A percentile compares a stretch with the other conserved stretches of the same genome.
phyloP scores from a whole-genome alignment of 2,329 filamentous ascomycete species.

The Helicocarpus griseus region DNA sequence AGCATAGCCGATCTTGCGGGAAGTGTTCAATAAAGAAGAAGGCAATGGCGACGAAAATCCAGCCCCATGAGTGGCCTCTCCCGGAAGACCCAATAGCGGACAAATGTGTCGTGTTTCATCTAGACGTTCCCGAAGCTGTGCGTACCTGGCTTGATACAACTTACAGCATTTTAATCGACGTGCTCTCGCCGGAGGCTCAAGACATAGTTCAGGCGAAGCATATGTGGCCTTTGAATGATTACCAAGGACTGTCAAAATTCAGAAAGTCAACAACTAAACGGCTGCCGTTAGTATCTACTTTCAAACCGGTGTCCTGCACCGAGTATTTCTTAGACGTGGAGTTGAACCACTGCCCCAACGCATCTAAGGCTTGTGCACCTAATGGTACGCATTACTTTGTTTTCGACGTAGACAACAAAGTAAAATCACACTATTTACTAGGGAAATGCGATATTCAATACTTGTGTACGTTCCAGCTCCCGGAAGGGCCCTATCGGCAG shows the following conservation, averaged over 20 bases:
- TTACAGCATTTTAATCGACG: conserved; percentile 14
- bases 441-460: background rate
- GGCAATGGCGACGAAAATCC: background rate
- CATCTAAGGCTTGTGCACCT: conserved; percentile 32
- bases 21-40: background rate
- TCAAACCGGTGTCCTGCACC: conserved; percentile 7
- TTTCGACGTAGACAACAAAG: conserved; percentile 20
- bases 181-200: background rate
- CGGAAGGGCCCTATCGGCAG: conserved; percentile 5
- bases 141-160: conserved; percentile 43
- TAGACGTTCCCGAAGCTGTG: conserved; percentile 34
- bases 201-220: background rate
- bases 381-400: conserved; percentile 38
- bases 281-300: conserved; percentile 4
- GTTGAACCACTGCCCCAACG: conserved; percentile 3
- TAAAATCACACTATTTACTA: conserved; percentile 9
- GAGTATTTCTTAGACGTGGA: conserved; percentile 9
- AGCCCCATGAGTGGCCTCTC: background rate
- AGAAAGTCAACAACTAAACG: background rate
- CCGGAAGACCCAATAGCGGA: background rate
- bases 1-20: background rate
- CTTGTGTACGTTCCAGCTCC: conserved; percentile 6
- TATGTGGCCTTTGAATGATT: background rate
- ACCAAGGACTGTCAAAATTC: conserved; percentile 1
- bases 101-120: conserved; percentile 4